Evolutionary conservation across 768 basidiomycete genomes (phyloP).

Genomic region (Suillus ampliporus): DNA sequence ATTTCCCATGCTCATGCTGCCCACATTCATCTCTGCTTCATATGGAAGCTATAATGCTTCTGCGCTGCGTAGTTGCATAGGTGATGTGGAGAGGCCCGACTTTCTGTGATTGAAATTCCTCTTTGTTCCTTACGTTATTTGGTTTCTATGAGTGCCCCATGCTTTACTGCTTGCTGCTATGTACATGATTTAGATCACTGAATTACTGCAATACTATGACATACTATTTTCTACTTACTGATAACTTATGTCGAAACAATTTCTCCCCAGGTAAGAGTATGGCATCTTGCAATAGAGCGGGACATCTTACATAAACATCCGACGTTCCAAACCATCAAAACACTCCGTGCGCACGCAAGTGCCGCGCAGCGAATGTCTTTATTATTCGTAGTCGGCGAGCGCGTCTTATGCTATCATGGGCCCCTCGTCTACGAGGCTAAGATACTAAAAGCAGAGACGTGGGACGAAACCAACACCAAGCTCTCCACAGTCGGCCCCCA

Average conservation of each 20-base stretch:
- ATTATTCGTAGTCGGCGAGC: conserved; percentile 67
- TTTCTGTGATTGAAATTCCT: background rate
- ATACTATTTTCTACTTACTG: background rate
- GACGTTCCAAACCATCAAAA: conserved; percentile 10
- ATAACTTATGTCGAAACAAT: background rate
- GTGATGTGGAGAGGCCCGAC: background rate
- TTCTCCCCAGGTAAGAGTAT: background rate
- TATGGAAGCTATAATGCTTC: background rate
- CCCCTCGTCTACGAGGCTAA: conserved; percentile 97
- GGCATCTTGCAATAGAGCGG: background rate
- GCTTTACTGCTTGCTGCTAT: background rate
- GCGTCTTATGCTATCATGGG: conserved; percentile 93
- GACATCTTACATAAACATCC: conserved; percentile 1
- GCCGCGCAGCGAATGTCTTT: conserved; percentile 19
- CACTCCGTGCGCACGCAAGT: background rate
- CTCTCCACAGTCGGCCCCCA: conserved; percentile 73
- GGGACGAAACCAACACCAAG: conserved; percentile 66
- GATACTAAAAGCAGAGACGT: conserved; percentile 71
- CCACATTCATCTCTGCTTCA: background rate
- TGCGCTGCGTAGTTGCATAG: background rate
- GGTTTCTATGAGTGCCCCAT: background rate
- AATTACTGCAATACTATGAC: too few species aligned
- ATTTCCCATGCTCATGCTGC: background rate
- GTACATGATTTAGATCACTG: background rate
- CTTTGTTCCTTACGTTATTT: background rate